These are phyloP conservation scores for Litchi chinensis DNA, from an alignment of 345 rosid genomes.

Conservation along the genomic window DNA sequence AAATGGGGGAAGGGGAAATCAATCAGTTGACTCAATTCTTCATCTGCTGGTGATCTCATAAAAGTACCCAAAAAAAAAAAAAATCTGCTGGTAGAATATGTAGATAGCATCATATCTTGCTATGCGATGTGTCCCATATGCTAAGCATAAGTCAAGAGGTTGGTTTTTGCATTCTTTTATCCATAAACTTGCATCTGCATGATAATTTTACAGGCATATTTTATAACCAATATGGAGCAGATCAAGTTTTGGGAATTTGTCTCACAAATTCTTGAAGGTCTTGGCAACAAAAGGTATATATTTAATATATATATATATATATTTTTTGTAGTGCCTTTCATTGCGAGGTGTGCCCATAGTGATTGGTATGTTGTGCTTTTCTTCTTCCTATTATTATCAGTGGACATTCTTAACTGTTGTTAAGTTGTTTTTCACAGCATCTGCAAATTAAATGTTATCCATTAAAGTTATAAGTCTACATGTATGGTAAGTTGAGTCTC, in stretches of 20 bases:
- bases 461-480: background rate
- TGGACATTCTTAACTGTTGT: background rate
- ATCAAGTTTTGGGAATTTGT: slow-evolving; percentile 92
- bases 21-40: background rate
- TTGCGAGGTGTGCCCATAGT: background rate
- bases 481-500: background rate
- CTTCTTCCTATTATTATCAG: background rate
- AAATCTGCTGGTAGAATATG: slow-evolving; percentile 3
- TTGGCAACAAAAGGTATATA: slow-evolving; percentile 84
- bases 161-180: slow-evolving; percentile 16
- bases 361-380: background rate
- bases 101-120: background rate
- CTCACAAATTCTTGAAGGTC: slow-evolving; percentile 72
- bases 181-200: background rate
- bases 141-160: background rate
- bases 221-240: slow-evolving; percentile 88
- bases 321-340: slow-evolving; percentile 6
- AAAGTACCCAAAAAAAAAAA: background rate
- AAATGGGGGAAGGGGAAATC: too few species aligned
- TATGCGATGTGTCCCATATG: background rate
- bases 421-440: background rate
- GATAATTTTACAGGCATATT: slow-evolving; percentile 70
- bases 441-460: background rate
- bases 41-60: background rate
- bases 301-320: too few species aligned